Conservation (phyloP, 2,329 filamentous ascomycete genomes). For the Neocucurbitaria cava region DNA sequence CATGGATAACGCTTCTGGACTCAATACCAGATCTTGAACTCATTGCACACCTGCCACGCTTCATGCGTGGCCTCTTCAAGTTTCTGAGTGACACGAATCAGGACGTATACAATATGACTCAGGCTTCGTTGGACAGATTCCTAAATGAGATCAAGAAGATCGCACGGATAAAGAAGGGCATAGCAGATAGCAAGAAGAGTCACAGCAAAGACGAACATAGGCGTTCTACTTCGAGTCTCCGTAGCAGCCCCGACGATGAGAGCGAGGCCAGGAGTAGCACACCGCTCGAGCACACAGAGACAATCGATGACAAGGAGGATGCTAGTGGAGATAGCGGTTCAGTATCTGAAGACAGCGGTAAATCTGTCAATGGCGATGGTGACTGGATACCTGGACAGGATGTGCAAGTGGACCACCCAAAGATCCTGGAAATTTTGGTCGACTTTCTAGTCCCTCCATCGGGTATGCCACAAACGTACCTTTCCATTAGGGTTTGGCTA, state of each 20-base stretch:
- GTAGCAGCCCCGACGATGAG: conserved; percentile 37
- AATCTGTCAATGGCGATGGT: conserved; percentile 69
- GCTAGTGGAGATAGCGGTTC: conserved; percentile 48
- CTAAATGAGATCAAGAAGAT: conserved; percentile 94
- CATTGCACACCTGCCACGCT: conserved; percentile 89
- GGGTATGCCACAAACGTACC: conserved; percentile 59
- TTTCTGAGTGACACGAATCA: conserved; percentile 91
- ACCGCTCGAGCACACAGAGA: conserved; percentile 49
- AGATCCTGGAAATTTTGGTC: conserved; percentile 89
- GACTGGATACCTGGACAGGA: conserved; percentile 99
- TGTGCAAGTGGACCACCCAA: conserved; percentile 90
- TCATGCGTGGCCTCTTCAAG: conserved; percentile 85
- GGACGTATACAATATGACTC: conserved; percentile 94
- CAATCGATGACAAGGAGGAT: conserved; percentile 60
- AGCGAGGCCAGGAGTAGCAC: conserved; percentile 66
- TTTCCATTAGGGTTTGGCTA: conserved; percentile 20
- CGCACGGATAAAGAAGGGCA: conserved; percentile 87
- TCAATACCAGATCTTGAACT: conserved; percentile 97
- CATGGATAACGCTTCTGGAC: conserved; percentile 93
- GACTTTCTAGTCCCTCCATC: conserved; percentile 83
- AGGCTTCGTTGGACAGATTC: conserved; percentile 87
- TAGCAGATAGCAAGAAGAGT: conserved; percentile 81
- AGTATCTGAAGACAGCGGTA: conserved; percentile 45
- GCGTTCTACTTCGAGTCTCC: conserved; percentile 66
- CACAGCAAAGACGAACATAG: conserved; percentile 72